Conservation (phyloP, 805 yeast species). For the Candida adriatica region DNA sequence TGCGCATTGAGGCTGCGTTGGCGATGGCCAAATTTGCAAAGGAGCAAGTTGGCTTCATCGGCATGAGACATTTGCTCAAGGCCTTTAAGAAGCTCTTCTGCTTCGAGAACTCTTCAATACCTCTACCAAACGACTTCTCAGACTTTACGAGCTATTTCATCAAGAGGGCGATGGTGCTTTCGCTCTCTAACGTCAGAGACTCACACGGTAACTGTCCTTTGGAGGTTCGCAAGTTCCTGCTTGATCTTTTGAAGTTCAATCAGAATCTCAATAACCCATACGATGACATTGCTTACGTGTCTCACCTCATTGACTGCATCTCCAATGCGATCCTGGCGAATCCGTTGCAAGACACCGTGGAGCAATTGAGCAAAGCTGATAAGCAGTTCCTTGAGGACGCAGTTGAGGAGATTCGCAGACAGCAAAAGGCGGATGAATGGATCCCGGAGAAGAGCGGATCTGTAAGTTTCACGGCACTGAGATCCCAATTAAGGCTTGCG, state of each 20-base stretch:
- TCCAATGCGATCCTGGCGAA: slow-evolving; percentile 33
- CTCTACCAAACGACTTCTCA: slow-evolving; percentile 74
- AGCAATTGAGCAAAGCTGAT: slow-evolving; percentile 22
- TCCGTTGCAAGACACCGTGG: slow-evolving; percentile 10
- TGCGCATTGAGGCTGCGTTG: slow-evolving; percentile 78
- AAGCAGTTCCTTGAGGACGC: slow-evolving; percentile 38
- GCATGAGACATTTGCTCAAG: slow-evolving; percentile 62
- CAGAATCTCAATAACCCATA: slow-evolving; percentile 78
- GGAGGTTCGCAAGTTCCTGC: slow-evolving; percentile 52
- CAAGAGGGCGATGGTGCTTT: slow-evolving; percentile 59
- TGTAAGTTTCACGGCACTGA: slow-evolving; percentile 49
- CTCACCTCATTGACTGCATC: slow-evolving; percentile 49
- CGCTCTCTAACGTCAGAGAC: slow-evolving; percentile 55
- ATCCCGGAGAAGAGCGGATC: slow-evolving; percentile 62
- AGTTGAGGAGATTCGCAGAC: slow-evolving; percentile 62
- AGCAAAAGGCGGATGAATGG: slow-evolving; percentile 79
- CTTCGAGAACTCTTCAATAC: slow-evolving; percentile 57
- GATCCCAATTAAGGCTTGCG: slow-evolving; percentile 54
- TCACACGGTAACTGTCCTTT: slow-evolving; percentile 55
- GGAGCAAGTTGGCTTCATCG: slow-evolving; percentile 57
- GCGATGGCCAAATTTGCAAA: slow-evolving; percentile 68
- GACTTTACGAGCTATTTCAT: slow-evolving; percentile 64
- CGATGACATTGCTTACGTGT: slow-evolving; percentile 64
- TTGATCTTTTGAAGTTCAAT: slow-evolving; percentile 72
- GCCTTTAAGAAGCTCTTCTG: slow-evolving; percentile 70